Evolutionary conservation across 2,329 filamentous ascomycete species (phyloP), one percentile per base, ranked within the genome.

Genomic region (Trichoderma koningii): DNA sequence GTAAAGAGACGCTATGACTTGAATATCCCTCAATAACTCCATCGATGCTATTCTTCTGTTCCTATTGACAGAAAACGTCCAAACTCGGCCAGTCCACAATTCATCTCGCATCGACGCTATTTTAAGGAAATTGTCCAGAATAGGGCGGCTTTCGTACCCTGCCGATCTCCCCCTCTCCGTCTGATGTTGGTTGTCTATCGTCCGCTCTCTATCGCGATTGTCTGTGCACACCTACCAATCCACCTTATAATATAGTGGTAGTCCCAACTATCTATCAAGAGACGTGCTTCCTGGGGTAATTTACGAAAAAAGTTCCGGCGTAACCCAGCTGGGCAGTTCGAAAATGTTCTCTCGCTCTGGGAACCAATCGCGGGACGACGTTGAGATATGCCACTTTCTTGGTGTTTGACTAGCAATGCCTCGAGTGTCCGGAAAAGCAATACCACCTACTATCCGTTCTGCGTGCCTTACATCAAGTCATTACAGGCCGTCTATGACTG

Each of bases 261-360:
- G 21, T 23, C 21, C 21, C 21, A 23, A 23, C 48, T n/a, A 28
- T 34, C 30, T 10, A 52, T 52, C 48, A 30, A 17, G n/a, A 52
- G 48, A 28, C 26, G 48, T 30, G 26, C 48, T 52, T 52, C 30
- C 30, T 34, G 30, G 30, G 30, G 30, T 34, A 34, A 38, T 14
- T 14, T 14, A 5, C 14, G 34, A 38, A 38, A 23, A 23, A 26
- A 19, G 28, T n/a, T n/a, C n/a, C 26, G 45, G 30, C 34, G 45
- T 51, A 51, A 14, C 56, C 56, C 21, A 60, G 21, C 15, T 60
- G 50, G 56, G 56, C 56, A 51, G 56, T 10, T 50, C 30, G 56
- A 21, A 60, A 60, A 5, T 42, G 17, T 7, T 15, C 7, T 28
- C 19, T 47, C 42, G n/a, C n/a, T 15, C 34, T 34, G 9, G 5